A percentile compares a stretch with the other conserved stretches of the same genome.
Conservation (phyloP, 2,329 filamentous ascomycete species). For the Nigrospora sphaerica region DNA sequence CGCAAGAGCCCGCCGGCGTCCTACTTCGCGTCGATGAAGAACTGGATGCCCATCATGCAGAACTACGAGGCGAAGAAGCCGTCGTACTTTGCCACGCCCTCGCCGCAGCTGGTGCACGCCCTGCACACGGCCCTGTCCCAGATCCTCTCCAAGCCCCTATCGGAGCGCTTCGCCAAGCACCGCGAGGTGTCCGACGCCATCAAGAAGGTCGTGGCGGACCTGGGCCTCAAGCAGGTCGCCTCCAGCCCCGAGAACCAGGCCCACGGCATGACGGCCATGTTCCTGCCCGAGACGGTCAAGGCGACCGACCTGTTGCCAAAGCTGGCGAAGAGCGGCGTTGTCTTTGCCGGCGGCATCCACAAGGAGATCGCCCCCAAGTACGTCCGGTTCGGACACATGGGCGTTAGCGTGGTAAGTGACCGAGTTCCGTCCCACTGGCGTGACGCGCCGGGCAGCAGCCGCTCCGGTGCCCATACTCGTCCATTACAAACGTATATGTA, state of each 20-base stretch:
- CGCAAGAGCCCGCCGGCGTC: constrained; percentile 76
- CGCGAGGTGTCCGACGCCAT: constrained; percentile 72
- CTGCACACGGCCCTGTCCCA: constrained; percentile 83
- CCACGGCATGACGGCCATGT: constrained; percentile 97
- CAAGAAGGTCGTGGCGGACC: constrained; percentile 72
- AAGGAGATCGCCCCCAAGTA: constrained; percentile 93
- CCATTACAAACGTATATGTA: no score
- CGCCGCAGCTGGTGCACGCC: constrained; percentile 87
- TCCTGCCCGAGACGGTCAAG: constrained; percentile 77
- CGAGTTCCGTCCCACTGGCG: no score
- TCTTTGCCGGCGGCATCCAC: constrained; percentile 93
- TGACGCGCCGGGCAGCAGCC: no score
- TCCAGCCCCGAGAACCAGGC: constrained; percentile 83
- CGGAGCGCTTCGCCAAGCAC: constrained; percentile 79
- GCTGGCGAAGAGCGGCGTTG: constrained; percentile 76
- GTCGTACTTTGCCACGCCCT: constrained; percentile 95
- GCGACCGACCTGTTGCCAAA: constrained; percentile 79
- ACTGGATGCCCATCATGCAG: constrained; percentile 97
- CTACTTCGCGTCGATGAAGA: constrained; percentile 95
- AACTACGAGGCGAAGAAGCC: constrained; percentile 98
- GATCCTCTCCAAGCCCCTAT: constrained; percentile 72
- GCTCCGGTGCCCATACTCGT: neutral
- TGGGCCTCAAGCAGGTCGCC: constrained; percentile 85
- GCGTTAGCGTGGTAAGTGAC: constrained; percentile 69
- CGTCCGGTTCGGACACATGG: constrained; percentile 96